Evolutionary conservation across 306 rosid genomes (phyloP).

Genomic region (Casuarina equisetifolia): DNA sequence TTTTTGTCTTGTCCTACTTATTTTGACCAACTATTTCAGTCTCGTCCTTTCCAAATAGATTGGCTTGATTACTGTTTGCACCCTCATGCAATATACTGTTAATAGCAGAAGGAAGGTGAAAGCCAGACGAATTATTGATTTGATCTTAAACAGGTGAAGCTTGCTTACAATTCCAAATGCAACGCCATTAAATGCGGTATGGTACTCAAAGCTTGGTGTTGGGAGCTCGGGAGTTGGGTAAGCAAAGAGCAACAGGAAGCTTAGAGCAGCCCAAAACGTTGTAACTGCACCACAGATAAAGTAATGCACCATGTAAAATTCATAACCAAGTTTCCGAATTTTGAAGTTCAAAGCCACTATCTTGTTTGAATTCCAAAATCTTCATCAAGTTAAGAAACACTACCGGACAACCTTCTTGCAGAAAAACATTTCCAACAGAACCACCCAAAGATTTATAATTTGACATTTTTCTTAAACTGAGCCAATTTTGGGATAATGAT

Average conservation of each 20-base stretch:
- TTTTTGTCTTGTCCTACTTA: neutral
- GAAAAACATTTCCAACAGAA: neutral
- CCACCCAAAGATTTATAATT: neutral
- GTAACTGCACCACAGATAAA: constrained; percentile 61
- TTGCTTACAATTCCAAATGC: constrained; percentile 93
- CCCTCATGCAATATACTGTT: neutral
- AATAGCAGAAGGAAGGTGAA: constrained; percentile 19
- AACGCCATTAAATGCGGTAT: constrained; percentile 90
- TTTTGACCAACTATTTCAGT: neutral
- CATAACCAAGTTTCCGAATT: constrained; percentile 10
- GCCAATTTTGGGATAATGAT: neutral
- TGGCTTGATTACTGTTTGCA: neutral
- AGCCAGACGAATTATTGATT: constrained; percentile 4
- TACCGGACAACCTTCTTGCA: neutral
- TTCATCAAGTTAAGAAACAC: neutral
- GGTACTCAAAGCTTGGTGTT: constrained; percentile 95
- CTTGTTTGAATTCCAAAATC: neutral
- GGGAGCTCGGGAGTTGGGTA: constrained; percentile 96
- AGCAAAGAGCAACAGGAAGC: constrained; percentile 91
- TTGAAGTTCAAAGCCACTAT: neutral
- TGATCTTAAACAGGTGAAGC: constrained; percentile 22
- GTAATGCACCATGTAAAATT: constrained; percentile 15
- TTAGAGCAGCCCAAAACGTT: constrained; percentile 73
- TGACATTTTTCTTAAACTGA: neutral
- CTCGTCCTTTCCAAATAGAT: neutral